Evolutionary conservation across 1,139 yeast species (phyloP).

Genomic region (Kazachstania sp.): DNA sequence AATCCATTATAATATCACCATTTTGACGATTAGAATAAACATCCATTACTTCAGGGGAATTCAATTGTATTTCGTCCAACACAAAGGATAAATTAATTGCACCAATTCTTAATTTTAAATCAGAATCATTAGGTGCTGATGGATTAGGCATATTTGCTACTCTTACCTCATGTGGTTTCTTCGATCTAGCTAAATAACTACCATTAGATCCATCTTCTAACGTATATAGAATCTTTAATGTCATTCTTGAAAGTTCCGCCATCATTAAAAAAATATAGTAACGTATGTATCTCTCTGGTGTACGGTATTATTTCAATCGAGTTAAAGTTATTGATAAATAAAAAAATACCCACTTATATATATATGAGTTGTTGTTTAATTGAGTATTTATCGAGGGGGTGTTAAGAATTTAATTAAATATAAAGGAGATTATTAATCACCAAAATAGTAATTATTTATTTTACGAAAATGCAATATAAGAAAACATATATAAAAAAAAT

Average conservation of each 20-base stretch:
- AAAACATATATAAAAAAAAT: neutral
- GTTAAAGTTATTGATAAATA: too few relatives aligned
- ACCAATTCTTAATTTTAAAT: constrained; percentile 20
- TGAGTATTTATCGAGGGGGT: neutral
- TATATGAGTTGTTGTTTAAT: too few relatives aligned
- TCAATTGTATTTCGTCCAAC: constrained; percentile 24
- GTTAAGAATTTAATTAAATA: neutral
- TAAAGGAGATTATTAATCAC: neutral
- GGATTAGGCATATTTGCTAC: constrained; percentile 23
- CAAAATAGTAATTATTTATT: neutral
- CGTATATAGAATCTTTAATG: constrained; percentile 29
- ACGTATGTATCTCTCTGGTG: neutral
- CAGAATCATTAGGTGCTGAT: constrained; percentile 8
- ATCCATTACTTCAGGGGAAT: constrained; percentile 30
- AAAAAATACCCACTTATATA: too few relatives aligned
- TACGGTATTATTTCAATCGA: too few relatives aligned
- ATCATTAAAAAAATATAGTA: constrained; percentile 5
- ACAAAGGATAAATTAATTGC: constrained; percentile 23
- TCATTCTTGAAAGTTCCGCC: constrained; percentile 22
- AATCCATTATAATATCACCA: constrained; percentile 34
- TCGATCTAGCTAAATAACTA: constrained; percentile 29
- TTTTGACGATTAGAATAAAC: constrained; percentile 10
- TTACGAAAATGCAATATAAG: too few relatives aligned
- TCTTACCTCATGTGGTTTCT: constrained; percentile 21
- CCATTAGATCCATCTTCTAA: constrained; percentile 25